Evolutionary conservation across 2,329 filamentous ascomycete genomes (phyloP).

Genomic region (Pseudocercospora eumusae): DNA sequence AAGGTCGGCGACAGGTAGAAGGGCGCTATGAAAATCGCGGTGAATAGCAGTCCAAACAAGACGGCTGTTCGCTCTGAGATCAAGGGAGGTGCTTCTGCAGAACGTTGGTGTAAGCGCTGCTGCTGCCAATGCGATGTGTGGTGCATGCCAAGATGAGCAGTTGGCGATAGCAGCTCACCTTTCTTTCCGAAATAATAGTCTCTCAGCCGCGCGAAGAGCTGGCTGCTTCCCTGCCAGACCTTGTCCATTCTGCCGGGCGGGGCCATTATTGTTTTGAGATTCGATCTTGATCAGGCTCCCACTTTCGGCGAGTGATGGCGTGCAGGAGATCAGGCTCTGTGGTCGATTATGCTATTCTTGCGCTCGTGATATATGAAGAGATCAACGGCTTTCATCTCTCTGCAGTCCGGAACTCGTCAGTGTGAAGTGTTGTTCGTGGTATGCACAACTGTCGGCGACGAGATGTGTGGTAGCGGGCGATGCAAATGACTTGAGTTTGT

Average conservation of each 20-base stretch:
- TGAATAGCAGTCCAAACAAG: constrained; percentile 63
- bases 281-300: constrained; percentile 5
- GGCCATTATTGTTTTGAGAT: constrained; percentile 22
- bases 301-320: not conserved
- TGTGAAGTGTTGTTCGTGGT: not conserved
- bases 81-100: constrained; percentile 24
- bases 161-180: constrained; percentile 14
- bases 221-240: constrained; percentile 19
- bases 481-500: constrained; percentile 4
- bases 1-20: constrained; percentile 83
- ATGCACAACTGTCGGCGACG: constrained; percentile 9
- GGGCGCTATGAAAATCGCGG: constrained; percentile 83
- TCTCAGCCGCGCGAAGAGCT: constrained; percentile 20
- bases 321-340: not conserved
- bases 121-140: constrained; percentile 15
- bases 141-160: constrained; percentile 7
- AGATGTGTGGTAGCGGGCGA: constrained; percentile 5
- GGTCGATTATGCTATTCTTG: not conserved
- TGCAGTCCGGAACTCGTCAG: not conserved
- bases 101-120: constrained; percentile 10
- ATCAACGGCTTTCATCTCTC: constrained; percentile 3
- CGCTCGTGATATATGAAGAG: not conserved
- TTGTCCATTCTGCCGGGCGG: constrained; percentile 16
- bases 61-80: constrained; percentile 35
- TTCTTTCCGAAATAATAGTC: constrained; percentile 23